These are phyloP conservation scores for Fusarium chuoi DNA, from an alignment of 2,329 filamentous ascomycete species.

Conservation along the genomic window DNA sequence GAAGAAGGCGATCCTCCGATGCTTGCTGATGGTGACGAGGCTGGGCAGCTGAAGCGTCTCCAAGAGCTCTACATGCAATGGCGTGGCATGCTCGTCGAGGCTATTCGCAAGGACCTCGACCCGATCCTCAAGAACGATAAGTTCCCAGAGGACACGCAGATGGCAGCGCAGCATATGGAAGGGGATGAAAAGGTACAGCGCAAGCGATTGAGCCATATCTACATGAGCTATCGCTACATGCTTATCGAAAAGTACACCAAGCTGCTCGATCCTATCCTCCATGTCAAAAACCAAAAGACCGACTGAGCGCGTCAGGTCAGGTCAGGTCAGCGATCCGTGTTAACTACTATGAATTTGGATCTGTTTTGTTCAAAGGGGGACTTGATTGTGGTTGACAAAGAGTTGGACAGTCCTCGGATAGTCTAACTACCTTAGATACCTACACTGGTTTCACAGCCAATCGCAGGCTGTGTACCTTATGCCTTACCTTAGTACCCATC, in stretches of 20 bases:
- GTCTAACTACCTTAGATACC: neutral
- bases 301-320: neutral
- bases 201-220: neutral
- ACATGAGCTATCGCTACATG: conserved; percentile 19
- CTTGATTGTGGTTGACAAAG: neutral
- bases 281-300: neutral
- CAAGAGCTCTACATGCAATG: conserved; percentile 28
- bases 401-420: neutral
- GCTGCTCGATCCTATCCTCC: conserved; percentile 17
- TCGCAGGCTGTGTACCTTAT: neutral
- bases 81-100: conserved; percentile 13
- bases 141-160: neutral
- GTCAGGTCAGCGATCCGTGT: neutral
- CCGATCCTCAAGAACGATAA: conserved; percentile 11
- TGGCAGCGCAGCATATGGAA: neutral
- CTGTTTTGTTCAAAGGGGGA: neutral
- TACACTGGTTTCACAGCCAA: neutral
- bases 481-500: no score
- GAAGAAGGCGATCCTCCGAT: neutral
- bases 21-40: conserved; percentile 5
- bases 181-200: conserved; percentile 12
- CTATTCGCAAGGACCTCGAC: conserved; percentile 22
- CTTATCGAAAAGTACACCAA: neutral
- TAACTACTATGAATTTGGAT: neutral
- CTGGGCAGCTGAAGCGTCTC: conserved; percentile 5